phyloP scores from a whole-genome alignment of 495 filamentous ascomycete species.

The Xylaria grammica region DNA sequence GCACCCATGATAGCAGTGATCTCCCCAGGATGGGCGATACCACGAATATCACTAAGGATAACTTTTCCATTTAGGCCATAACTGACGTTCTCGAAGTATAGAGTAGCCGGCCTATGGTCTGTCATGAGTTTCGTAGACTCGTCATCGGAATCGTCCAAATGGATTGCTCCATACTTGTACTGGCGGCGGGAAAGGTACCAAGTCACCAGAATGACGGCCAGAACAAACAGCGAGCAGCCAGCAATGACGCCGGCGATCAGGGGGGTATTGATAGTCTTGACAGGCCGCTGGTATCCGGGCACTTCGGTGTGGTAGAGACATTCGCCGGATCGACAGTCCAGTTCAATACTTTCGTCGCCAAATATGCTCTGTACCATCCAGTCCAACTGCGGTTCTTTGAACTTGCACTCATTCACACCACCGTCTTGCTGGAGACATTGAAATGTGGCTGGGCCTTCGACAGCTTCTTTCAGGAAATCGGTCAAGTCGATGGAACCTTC shows the following conservation, averaged over 20 bases:
- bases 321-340: slow-evolving; percentile 85
- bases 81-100: slow-evolving; percentile 87
- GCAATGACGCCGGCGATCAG: slow-evolving; percentile 95
- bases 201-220: slow-evolving; percentile 77
- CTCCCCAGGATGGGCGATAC: slow-evolving; percentile 85
- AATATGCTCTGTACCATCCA: slow-evolving; percentile 84
- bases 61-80: slow-evolving; percentile 87
- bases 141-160: slow-evolving; percentile 89
- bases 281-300: slow-evolving; percentile 83
- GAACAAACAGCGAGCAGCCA: slow-evolving; percentile 82
- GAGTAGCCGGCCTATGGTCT: slow-evolving; percentile 86
- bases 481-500: slow-evolving; percentile 89
- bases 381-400: slow-evolving; percentile 91
- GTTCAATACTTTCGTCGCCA: slow-evolving; percentile 84
- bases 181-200: slow-evolving; percentile 89
- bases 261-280: slow-evolving; percentile 97
- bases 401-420: slow-evolving; percentile 69
- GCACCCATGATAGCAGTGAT: slow-evolving; percentile 98
- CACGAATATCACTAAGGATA: slow-evolving; percentile 80
- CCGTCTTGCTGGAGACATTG: slow-evolving; percentile 67
- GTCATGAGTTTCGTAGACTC: slow-evolving; percentile 83
- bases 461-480: slow-evolving; percentile 79
- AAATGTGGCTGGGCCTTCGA: slow-evolving; percentile 87
- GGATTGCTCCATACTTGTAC: slow-evolving; percentile 72
- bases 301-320: slow-evolving; percentile 91